Evolutionary conservation across 2,329 filamentous ascomycete species (phyloP), one percentile per base, ranked within the genome.

Genomic region (Xylariomycetidae sp.): DNA sequence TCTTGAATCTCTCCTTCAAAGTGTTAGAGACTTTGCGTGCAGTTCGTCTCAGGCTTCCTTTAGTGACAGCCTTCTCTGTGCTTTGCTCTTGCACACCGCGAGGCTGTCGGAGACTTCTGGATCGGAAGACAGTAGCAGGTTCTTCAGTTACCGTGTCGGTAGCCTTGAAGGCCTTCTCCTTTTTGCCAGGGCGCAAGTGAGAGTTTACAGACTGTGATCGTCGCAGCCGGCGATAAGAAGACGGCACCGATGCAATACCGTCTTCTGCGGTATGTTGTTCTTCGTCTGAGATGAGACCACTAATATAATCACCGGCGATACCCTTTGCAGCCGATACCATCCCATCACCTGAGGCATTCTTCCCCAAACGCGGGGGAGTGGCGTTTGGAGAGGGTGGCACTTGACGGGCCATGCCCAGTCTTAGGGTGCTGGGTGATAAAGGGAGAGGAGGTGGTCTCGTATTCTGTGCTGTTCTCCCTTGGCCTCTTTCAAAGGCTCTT

Each of bases 21-120:
- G 70, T 73, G 12, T 65, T 69, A 0, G 82, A 85, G 10, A 78
- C 73, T 19, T 76, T 78, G 16, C 81, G 68, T 9, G 74, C 72
- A 31, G 70, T 77, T 19, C 61, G 58, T 28, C 64, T 67, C 18
- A 79, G 45, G 4, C 56, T 57, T 4, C 52, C 52, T 14, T 61
- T 50, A n/a, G n/a, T n/a, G 13, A 64, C 15, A 10, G 20, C 14
- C 3, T 15, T 19, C 13, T 32, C 34, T 22, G 35, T 38, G 24
- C 19, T 32, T 9, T 33, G 34, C 5, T 31, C 19, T n/a, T n/a
- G n/a, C n/a, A n/a, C n/a, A n/a, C 19, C 38, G 42, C 25, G 38
- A 45, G 12, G 24, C 23, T 12, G 31, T 18, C 15, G 45, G 42
- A 19, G 33, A 28, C 22, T 27, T 29, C n/a, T n/a, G n/a, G n/a